Base-by-base conservation (phyloP, 148 eudicot genomes). In the Rhododendron simsii region DNA sequence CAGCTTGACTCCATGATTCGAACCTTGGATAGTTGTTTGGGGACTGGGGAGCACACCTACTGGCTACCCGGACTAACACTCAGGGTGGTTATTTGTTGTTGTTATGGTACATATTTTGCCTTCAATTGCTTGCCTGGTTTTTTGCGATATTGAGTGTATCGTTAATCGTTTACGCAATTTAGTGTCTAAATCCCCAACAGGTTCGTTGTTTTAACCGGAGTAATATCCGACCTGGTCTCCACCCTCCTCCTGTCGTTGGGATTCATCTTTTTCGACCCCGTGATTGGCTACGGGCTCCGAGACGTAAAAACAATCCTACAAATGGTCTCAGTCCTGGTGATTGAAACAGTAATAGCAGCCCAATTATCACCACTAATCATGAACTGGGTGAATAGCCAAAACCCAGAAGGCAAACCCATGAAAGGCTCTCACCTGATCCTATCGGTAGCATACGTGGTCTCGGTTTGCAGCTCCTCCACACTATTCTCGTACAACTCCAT, bases 351-450 rank as follows among this genome's bases (percentile, higher is more conserved):
- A 0, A 13, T 91, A 18, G 95, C 95, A 1, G 81, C 91, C 0
- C 87, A 87, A 14, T 7, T 92, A 21, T 92, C 95, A 45, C 98
- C 98, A 0, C 0, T 92, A 7, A 79, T 96, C 16, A 88, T 95
- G 88, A 88, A 88, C 14, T 93, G 98, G 98, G 96, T 95, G 28
- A 95, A 96, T 50, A 81, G 63, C 6, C 90, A 93, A n/a, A 96
- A 96, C 81, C 98, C 99, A 0, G 95, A 93, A 44, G 99, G 99
- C 69, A 96, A 96, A 85, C 89, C 95, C 0, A 91, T 96, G 87
- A 96, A 93, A 73, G 98, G 98, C 33, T 94, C 99, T 8, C 98
- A 96, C 81, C 88, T 96, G 71, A 92, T 96, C 67, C 89, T 96
- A 7, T 90, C 98, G 0, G 87, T 92, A 26, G 98, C 99, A 1